Evolutionary conservation across 202 grass and related monocot genomes (phyloP).

Genomic region (Musa balbisiana): DNA sequence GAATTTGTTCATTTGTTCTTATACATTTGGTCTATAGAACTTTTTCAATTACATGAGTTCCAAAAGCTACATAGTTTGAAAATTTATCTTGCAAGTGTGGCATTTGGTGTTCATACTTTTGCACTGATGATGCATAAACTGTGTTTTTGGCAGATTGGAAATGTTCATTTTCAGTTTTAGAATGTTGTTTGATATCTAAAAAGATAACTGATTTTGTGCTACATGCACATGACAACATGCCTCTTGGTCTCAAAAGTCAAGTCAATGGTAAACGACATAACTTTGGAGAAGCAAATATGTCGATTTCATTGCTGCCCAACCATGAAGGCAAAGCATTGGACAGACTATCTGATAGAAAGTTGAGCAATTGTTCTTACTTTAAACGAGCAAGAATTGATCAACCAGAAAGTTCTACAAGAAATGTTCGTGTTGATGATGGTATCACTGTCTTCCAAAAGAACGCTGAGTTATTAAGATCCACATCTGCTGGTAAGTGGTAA

Average conservation of each 20-base stretch:
- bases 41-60: not conserved
- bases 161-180: not conserved
- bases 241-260: conserved; percentile 14
- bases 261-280: conserved; percentile 11
- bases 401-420: not conserved
- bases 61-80: not conserved
- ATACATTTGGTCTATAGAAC: not conserved
- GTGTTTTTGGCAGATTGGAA: not conserved
- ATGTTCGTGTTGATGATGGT: conserved; percentile 9
- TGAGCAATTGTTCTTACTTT: not conserved
- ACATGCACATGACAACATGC: not conserved
- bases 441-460: not conserved
- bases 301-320: conserved; percentile 5
- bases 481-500: conserved; percentile 2
- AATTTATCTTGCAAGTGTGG: not conserved
- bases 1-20: not conserved
- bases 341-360: conserved; percentile 1
- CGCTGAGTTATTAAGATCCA: not conserved
- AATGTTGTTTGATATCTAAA: not conserved
- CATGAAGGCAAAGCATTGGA: conserved; percentile 8
- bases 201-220: not conserved
- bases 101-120: not conserved
- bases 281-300: conserved; percentile 13
- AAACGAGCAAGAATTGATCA: conserved; percentile 14
- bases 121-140: not conserved